Conservation (phyloP, 805 yeast genomes). For the Cyberlindnera mississippiensis region DNA sequence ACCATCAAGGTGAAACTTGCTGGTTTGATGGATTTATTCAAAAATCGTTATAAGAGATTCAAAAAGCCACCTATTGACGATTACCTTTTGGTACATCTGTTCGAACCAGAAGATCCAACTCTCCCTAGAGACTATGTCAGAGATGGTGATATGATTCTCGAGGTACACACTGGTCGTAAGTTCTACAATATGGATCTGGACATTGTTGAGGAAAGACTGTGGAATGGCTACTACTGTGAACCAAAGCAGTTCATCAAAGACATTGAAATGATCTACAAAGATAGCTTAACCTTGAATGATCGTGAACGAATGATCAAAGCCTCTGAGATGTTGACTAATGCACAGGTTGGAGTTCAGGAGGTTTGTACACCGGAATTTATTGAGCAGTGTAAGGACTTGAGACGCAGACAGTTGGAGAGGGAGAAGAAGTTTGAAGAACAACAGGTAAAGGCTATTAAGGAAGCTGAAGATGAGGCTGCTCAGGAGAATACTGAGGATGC, state of each 20-base stretch:
- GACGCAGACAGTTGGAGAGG: conserved; percentile 58
- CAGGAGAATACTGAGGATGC: background rate
- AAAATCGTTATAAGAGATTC: conserved; percentile 82
- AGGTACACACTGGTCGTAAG: conserved; percentile 64
- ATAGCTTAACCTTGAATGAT: conserved; percentile 70
- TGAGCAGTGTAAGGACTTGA: conserved; percentile 70
- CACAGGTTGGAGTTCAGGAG: conserved; percentile 93
- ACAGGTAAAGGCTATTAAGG: no score
- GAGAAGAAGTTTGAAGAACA: conserved; percentile 22
- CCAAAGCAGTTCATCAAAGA: conserved; percentile 88
- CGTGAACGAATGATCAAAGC: conserved; percentile 79
- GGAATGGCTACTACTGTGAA: conserved; percentile 95
- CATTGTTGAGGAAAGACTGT: conserved; percentile 86
- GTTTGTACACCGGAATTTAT: conserved; percentile 68
- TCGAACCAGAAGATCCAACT: conserved; percentile 48
- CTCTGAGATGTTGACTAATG: conserved; percentile 93
- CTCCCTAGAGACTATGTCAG: conserved; percentile 42
- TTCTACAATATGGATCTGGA: conserved; percentile 91
- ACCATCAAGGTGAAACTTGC: conserved; percentile 80
- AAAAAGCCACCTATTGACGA: conserved; percentile 90
- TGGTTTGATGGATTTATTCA: conserved; percentile 85
- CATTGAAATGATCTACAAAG: conserved; percentile 77
- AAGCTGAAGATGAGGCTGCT: background rate
- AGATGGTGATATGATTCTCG: conserved; percentile 75
- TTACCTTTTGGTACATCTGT: conserved; percentile 62